These are phyloP conservation scores for Coemansia sp. DNA, from an alignment of 192 early-diverging fungal species.

Conservation along the genomic window DNA sequence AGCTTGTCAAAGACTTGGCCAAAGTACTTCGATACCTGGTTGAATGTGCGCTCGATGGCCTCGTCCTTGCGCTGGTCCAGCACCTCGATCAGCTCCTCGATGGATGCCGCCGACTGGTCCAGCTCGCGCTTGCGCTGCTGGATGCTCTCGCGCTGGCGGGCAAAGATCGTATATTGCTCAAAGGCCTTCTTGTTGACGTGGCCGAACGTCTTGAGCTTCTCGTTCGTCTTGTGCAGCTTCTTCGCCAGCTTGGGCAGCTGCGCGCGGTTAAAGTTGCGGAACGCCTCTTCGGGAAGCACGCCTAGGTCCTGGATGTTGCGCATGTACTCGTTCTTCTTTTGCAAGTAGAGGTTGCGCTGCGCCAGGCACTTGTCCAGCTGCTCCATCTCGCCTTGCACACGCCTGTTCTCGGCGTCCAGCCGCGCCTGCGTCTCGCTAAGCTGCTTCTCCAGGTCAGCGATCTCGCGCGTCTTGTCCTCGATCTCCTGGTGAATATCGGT, in stretches of 20 bases:
- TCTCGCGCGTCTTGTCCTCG: conserved; percentile 46
- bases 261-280: conserved; percentile 61
- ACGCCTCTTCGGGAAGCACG: conserved; percentile 90
- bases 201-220: conserved; percentile 81
- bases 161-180: conserved; percentile 95
- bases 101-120: conserved; percentile 77
- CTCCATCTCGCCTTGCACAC: conserved; percentile 38
- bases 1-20: conserved; percentile 84
- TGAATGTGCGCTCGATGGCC: conserved; percentile 95
- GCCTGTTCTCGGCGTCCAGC: conserved; percentile 35
- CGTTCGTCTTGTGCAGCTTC: conserved; percentile 76
- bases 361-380: conserved; percentile 73
- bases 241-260: conserved; percentile 57
- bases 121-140: conserved; percentile 83
- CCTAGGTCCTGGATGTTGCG: conserved; percentile 92
- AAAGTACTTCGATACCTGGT: conserved; percentile 88
- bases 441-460: conserved; percentile 53
- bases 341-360: conserved; percentile 65
- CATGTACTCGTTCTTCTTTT: conserved; percentile 84
- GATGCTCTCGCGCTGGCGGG: conserved; percentile 82
- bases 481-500: conserved; percentile 35
- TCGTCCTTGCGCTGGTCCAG: conserved; percentile 97
- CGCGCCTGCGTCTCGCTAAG: conserved; percentile 31
- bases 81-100: conserved; percentile 81
- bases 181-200: conserved; percentile 99